These are phyloP conservation scores for Coemansia sp. DNA, from an alignment of 192 early-diverging fungal species.

Conservation along the genomic window DNA sequence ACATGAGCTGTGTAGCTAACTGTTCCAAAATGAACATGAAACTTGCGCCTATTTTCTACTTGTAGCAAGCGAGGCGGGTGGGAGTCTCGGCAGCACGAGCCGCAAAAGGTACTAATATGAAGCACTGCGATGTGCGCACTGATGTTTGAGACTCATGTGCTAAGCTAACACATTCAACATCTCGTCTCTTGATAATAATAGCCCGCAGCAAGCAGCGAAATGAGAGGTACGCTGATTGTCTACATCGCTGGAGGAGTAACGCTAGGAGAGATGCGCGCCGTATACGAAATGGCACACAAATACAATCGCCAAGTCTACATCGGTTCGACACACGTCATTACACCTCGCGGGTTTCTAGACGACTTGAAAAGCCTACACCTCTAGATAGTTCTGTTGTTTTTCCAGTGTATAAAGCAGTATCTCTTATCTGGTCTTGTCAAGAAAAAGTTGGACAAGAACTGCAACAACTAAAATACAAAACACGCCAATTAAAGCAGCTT, in stretches of 20 bases:
- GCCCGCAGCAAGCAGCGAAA: neutral
- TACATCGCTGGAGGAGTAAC: conserved; percentile 57
- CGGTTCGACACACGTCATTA: conserved; percentile 56
- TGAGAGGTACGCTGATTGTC: conserved; percentile 38
- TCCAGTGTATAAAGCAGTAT: neutral
- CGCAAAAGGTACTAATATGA: neutral
- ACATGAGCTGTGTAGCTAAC: neutral
- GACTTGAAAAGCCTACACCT: conserved; percentile 43
- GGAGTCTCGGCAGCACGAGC: conserved; percentile 4
- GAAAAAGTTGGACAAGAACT: conserved; percentile 23
- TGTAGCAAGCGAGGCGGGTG: conserved; percentile 14
- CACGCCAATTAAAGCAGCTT: conserved; percentile 15
- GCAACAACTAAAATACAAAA: conserved; percentile 15
- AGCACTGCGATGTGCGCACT: neutral
- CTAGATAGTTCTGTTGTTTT: neutral
- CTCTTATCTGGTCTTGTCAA: conserved; percentile 14
- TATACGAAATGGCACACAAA: conserved; percentile 49
- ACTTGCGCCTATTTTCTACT: neutral
- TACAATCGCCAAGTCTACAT: conserved; percentile 53
- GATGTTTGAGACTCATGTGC: neutral
- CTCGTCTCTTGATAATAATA: neutral
- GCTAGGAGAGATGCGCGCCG: conserved; percentile 51
- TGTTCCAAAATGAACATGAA: neutral
- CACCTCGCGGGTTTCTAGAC: conserved; percentile 51
- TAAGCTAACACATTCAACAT: neutral